A percentile compares a stretch with the other conserved stretches of the same genome.
Evolutionary conservation across 139 green algal species (phyloP).

Genomic region (Coelastrella sp.): DNA sequence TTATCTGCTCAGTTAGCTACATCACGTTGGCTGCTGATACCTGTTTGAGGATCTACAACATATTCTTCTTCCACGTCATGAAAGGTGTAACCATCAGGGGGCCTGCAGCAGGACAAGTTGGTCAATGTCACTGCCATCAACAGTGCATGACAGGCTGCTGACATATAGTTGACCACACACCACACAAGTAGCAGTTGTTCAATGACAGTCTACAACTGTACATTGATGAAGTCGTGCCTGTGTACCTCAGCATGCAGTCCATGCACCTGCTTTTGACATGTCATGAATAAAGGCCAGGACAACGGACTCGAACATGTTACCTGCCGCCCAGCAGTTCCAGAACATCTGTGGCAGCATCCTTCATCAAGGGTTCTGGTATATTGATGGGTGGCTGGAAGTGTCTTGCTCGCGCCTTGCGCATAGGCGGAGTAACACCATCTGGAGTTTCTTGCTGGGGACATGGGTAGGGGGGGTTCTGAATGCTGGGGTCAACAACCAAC

Average conservation of each 20-base stretch:
- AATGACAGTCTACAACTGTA: no score
- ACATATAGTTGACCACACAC: background rate
- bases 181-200: no score
- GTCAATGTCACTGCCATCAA: no score
- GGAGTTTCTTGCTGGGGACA: background rate
- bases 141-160: no score
- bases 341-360: slow-evolving; percentile 50
- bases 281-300: background rate
- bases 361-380: slow-evolving; percentile 53
- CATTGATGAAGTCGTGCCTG: no score
- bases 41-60: slow-evolving; percentile 62
- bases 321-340: slow-evolving; percentile 42
- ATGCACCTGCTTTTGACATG: no score
- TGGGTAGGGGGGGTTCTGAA: background rate
- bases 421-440: slow-evolving; percentile 82
- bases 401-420: slow-evolving; percentile 71
- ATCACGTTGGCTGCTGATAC: no score
- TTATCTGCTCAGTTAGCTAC: no score
- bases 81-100: slow-evolving; percentile 75
- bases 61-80: slow-evolving; percentile 88
- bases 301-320: background rate
- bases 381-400: slow-evolving; percentile 70
- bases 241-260: no score
- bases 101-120: slow-evolving; percentile 50
- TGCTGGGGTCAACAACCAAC: slow-evolving; percentile 12